Percentiles rank a stretch among this genome's conserved stretches.
Conservation (phyloP, 768 basidiomycete genomes). For the Phaeotremella fagi region DNA sequence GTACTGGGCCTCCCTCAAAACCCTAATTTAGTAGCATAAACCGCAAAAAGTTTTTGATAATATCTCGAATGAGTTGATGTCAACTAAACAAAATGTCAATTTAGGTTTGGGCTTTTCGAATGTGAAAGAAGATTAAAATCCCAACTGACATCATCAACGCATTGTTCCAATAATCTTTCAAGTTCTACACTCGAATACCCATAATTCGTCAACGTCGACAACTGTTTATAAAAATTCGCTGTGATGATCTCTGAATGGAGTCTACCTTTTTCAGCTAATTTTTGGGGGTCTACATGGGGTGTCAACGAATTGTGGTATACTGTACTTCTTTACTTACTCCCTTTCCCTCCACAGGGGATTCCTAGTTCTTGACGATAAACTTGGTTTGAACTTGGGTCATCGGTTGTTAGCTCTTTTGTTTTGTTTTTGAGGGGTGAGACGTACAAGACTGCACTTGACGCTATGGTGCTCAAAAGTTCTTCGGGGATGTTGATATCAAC, state of each 20-base stretch:
- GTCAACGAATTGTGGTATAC: neutral
- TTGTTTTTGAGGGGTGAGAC: neutral
- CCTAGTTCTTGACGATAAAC: slow-evolving; percentile 20
- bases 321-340: slow-evolving; percentile 12
- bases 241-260: slow-evolving; percentile 17
- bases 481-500: slow-evolving; percentile 13
- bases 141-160: slow-evolving; percentile 28
- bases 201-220: slow-evolving; percentile 12
- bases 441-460: slow-evolving; percentile 21
- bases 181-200: slow-evolving; percentile 19
- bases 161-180: slow-evolving; percentile 5
- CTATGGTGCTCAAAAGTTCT: slow-evolving; percentile 3
- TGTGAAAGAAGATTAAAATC: no score
- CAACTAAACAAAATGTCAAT: no score
- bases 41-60: slow-evolving; percentile 36
- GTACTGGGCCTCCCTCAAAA: no score
- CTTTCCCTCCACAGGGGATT: slow-evolving; percentile 9
- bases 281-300: slow-evolving; percentile 5
- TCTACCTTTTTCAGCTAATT: slow-evolving; percentile 14
- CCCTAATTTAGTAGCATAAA: slow-evolving; percentile 30
- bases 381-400: slow-evolving; percentile 3
- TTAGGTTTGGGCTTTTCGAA: no score
- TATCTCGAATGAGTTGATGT: slow-evolving; percentile 17
- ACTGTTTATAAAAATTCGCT: slow-evolving; percentile 9
- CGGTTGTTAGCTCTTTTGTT: neutral